A percentile compares a stretch with the other conserved stretches of the same genome.
Conservation (phyloP, 176 grass and related monocot genomes). For the Rhynchospora tenuis region DNA sequence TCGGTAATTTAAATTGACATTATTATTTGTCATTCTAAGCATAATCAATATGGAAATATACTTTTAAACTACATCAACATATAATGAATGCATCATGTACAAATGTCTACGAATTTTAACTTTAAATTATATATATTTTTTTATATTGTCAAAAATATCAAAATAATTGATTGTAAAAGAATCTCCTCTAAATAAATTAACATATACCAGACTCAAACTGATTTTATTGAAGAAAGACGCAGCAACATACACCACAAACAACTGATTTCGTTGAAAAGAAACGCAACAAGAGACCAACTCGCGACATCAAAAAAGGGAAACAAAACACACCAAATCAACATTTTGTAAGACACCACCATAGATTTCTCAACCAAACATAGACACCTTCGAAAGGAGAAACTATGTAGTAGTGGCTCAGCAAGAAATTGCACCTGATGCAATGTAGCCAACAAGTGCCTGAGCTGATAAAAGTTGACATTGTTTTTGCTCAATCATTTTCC, state of each 20-base stretch:
- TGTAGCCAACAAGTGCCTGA: background rate
- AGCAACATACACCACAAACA: background rate
- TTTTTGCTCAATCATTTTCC: background rate
- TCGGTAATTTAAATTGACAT: too few relatives aligned
- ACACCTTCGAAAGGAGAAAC: constrained; percentile 7
- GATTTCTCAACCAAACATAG: constrained; percentile 5
- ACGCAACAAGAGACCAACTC: background rate
- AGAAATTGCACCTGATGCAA: background rate
- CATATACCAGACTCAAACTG: background rate
- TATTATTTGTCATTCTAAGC: too few relatives aligned
- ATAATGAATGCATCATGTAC: too few relatives aligned
- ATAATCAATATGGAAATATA: too few relatives aligned
- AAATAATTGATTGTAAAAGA: too few relatives aligned
- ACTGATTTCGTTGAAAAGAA: constrained; percentile 6
- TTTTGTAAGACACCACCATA: background rate
- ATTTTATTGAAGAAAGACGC: too few relatives aligned
- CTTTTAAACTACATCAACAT: too few relatives aligned
- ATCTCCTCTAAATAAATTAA: background rate
- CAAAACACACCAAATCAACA: background rate
- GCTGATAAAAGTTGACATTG: background rate
- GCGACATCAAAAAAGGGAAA: background rate
- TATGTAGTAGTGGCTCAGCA: background rate
- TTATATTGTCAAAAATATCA: too few relatives aligned
- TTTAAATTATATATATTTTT: too few relatives aligned
- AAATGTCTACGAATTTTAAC: too few relatives aligned